Conservation (phyloP, 139 green algal genomes). For the Chlorella sp. region DNA sequence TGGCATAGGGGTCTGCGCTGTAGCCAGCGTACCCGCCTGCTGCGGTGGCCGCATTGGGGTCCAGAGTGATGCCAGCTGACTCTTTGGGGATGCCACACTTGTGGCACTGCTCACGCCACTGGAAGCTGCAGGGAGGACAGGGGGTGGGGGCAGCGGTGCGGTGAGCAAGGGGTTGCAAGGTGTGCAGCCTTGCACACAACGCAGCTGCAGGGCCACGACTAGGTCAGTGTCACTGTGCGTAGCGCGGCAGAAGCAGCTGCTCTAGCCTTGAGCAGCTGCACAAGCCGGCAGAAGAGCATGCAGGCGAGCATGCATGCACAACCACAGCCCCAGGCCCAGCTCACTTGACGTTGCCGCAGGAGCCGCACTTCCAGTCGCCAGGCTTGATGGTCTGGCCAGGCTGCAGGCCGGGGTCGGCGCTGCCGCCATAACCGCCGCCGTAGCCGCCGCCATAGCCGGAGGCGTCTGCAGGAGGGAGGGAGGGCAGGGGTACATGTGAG, state of each 20-base stretch:
- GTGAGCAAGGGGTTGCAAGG: background rate
- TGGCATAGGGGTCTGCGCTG: background rate
- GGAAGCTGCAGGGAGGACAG: background rate
- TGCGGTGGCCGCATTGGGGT: background rate
- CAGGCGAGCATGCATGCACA: background rate
- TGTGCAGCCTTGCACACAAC: background rate
- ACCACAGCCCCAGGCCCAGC: background rate
- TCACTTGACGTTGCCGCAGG: conserved; percentile 46
- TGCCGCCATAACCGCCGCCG: background rate
- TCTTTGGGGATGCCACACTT: conserved; percentile 22
- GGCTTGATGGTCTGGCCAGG: conserved; percentile 26
- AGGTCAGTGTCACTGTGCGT: no score
- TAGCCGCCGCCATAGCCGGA: no score
- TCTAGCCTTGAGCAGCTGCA: no score
- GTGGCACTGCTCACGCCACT: conserved; percentile 11
- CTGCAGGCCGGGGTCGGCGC: conserved; percentile 27
- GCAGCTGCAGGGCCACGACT: background rate
- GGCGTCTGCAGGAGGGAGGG: no score
- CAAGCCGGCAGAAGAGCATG: no score
- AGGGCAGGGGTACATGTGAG: no score
- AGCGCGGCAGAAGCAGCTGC: no score
- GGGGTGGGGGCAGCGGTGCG: background rate
- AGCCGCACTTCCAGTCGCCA: conserved; percentile 40
- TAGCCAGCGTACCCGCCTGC: background rate
- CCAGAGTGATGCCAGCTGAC: no score